These are phyloP conservation scores for Paxillus ammoniavirescens DNA, from an alignment of 768 basidiomycete genomes.

Conservation along the genomic window DNA sequence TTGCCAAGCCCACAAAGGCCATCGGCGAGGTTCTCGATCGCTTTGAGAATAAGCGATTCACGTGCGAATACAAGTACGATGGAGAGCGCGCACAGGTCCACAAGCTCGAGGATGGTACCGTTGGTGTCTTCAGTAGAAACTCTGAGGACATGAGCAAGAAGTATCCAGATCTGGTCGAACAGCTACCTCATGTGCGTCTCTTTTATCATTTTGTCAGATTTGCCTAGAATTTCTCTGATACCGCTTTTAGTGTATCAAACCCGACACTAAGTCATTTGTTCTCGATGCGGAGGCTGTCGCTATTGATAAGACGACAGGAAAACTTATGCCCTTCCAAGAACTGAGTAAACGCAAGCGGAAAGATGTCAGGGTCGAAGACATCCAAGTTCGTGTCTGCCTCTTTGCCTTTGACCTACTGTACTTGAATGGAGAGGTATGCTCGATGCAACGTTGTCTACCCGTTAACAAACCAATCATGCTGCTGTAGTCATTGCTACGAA, in stretches of 20 bases:
- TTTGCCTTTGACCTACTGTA: slow-evolving; percentile 97
- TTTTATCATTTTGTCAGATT: background rate
- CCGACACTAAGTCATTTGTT: slow-evolving; percentile 84
- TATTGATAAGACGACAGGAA: slow-evolving; percentile 79
- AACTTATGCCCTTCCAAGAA: slow-evolving; percentile 97
- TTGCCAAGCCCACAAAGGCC: slow-evolving; percentile 98
- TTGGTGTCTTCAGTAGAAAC: slow-evolving; percentile 94
- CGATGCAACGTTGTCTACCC: background rate
- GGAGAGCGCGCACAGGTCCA: slow-evolving; percentile 98
- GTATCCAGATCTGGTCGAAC: slow-evolving; percentile 96
- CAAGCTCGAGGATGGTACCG: slow-evolving; percentile 72
- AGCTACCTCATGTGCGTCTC: slow-evolving; percentile 71
- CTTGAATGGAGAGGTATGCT: slow-evolving; percentile 85
- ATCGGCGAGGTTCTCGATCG: slow-evolving; percentile 96
- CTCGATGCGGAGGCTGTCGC: slow-evolving; percentile 97
- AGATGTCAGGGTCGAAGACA: slow-evolving; percentile 97
- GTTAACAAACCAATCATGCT: background rate
- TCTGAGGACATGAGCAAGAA: slow-evolving; percentile 99
- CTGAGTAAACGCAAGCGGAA: slow-evolving; percentile 92
- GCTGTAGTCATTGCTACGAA: slow-evolving; percentile 76
- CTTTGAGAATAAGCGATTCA: slow-evolving; percentile 93
- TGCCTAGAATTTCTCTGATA: slow-evolving; percentile 3
- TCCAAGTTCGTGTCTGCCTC: slow-evolving; percentile 93
- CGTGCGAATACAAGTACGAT: slow-evolving; percentile 99
- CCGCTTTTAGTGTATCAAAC: slow-evolving; percentile 72